Evolutionary conservation across 306 rosid genomes (phyloP).

Genomic region (Lithocarpus polystachyus): DNA sequence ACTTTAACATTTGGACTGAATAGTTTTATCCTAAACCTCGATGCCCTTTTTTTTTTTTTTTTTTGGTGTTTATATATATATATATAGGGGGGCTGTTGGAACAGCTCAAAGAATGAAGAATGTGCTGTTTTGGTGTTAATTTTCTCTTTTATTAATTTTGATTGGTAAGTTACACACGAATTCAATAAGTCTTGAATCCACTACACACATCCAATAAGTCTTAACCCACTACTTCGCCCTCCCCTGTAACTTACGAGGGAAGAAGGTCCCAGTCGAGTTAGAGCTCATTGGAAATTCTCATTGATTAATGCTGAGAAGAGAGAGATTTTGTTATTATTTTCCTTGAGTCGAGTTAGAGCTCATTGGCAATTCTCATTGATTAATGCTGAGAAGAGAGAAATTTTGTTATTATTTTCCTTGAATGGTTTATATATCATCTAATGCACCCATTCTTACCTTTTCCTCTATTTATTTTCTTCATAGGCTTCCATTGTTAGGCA

Average conservation of each 20-base stretch:
- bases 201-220: no score
- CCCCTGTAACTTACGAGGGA: no score
- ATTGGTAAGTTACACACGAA: no score
- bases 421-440: conserved; percentile 3
- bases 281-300: no score
- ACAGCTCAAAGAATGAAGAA: not conserved
- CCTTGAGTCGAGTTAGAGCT: not conserved
- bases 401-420: not conserved
- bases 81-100: no score
- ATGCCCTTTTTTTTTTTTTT: not conserved
- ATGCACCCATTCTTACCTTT: not conserved
- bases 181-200: no score
- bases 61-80: no score
- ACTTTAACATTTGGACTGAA: not conserved
- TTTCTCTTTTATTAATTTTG: not conserved
- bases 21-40: not conserved
- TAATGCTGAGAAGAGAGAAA: not conserved
- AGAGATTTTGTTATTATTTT: not conserved
- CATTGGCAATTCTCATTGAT: no score
- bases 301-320: no score
- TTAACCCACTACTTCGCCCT: no score
- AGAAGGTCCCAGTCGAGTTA: no score
- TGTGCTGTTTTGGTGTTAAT: not conserved
- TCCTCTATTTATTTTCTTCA: not conserved
- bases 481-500: conserved; percentile 86